These are phyloP conservation scores for Neurospora sp. DNA, from an alignment of 495 filamentous ascomycete species.

Conservation along the genomic window DNA sequence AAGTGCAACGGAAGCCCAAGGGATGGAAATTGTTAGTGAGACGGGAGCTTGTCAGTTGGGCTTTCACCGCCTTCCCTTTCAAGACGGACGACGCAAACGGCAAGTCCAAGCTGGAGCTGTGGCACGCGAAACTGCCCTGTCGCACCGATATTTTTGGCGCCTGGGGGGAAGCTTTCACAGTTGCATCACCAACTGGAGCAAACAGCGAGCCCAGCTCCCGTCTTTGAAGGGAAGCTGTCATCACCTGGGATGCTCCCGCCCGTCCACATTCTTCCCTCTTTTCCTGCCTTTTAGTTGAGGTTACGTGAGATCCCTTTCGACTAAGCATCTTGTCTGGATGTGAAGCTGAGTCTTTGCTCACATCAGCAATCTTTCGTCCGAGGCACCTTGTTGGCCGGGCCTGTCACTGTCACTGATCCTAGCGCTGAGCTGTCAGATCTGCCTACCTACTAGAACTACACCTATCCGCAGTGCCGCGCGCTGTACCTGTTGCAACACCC, in stretches of 20 bases:
- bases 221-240: background rate
- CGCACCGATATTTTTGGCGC: background rate
- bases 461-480: background rate
- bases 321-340: background rate
- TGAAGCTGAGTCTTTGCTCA: background rate
- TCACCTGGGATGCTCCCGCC: background rate
- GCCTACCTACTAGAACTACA: background rate
- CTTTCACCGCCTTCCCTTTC: background rate
- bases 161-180: background rate
- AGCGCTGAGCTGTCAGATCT: background rate
- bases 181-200: background rate
- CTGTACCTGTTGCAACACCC: background rate
- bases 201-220: background rate
- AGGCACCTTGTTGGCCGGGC: background rate
- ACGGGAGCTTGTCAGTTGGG: background rate
- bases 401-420: background rate
- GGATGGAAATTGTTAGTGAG: background rate
- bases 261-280: background rate
- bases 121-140: background rate
- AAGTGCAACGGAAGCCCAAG: background rate
- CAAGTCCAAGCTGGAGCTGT: conserved; percentile 1
- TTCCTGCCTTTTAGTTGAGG: background rate
- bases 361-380: background rate
- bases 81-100: background rate
- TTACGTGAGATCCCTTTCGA: background rate